Evolutionary conservation across 2,329 filamentous ascomycete species (phyloP).

Genomic region (Boeremia exigua): DNA sequence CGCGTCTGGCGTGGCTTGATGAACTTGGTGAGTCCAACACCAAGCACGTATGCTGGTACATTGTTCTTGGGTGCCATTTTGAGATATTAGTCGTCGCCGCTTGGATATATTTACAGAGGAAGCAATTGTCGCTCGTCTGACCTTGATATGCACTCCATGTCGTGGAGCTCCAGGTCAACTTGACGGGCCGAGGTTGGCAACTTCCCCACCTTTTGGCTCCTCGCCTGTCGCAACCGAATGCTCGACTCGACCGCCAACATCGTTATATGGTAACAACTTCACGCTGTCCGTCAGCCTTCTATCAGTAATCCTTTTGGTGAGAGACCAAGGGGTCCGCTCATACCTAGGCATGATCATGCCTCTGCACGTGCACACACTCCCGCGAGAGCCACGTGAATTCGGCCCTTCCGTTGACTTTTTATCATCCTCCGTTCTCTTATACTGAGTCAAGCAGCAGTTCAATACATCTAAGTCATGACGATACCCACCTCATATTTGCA

Average conservation of each 20-base stretch:
- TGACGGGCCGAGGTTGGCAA: slow-evolving; percentile 14
- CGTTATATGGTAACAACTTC: not conserved
- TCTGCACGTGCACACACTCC: too few species aligned
- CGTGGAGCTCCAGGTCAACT: not conserved
- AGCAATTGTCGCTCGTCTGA: not conserved
- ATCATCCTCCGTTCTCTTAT: not conserved
- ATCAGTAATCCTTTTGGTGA: not conserved
- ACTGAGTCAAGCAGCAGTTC: slow-evolving; percentile 2
- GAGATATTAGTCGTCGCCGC: not conserved
- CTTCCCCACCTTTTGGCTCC: slow-evolving; percentile 12
- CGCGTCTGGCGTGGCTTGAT: slow-evolving; percentile 93
- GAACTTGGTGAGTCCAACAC: slow-evolving; percentile 98
- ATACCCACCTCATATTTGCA: not conserved
- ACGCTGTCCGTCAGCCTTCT: not conserved
- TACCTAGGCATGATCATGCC: too few species aligned
- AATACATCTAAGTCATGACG: not conserved
- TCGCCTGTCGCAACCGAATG: slow-evolving; percentile 1
- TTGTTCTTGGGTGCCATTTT: slow-evolving; percentile 38
- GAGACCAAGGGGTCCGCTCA: not conserved
- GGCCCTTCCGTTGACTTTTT: not conserved
- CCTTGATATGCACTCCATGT: not conserved
- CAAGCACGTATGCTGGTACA: slow-evolving; percentile 77
- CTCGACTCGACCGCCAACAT: slow-evolving; percentile 2
- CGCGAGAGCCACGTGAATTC: not conserved
- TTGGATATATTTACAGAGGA: not conserved